Evolutionary conservation across 176 grass and related monocot genomes (phyloP).

Genomic region (Juncus effusus): DNA sequence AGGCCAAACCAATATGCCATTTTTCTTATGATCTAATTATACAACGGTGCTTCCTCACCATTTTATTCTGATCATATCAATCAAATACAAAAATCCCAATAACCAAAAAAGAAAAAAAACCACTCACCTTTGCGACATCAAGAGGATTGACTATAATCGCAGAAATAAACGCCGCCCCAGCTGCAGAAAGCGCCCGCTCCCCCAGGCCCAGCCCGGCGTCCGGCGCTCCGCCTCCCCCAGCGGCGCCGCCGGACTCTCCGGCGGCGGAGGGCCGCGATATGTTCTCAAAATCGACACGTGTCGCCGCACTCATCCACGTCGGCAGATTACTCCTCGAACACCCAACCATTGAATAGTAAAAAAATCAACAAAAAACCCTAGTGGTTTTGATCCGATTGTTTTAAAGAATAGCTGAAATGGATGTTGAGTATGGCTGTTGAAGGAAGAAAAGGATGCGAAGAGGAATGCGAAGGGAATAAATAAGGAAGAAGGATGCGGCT

Average conservation of each 20-base stretch:
- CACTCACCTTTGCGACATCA: slow-evolving; percentile 79
- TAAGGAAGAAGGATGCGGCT: neutral
- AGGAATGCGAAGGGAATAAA: no score
- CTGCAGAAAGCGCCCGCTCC: slow-evolving; percentile 72
- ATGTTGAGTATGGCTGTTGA: neutral
- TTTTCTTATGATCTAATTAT: no score
- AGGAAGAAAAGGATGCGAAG: no score
- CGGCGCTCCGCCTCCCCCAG: neutral
- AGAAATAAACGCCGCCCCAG: slow-evolving; percentile 74
- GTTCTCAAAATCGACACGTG: slow-evolving; percentile 63
- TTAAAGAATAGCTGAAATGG: neutral
- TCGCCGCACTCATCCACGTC: slow-evolving; percentile 68
- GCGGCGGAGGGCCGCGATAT: slow-evolving; percentile 20
- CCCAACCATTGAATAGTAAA: slow-evolving; percentile 36
- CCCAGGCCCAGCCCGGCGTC: slow-evolving; percentile 47
- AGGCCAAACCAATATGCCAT: no score
- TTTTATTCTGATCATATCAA: slow-evolving; percentile 2
- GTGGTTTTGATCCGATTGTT: slow-evolving; percentile 6
- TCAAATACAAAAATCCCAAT: neutral
- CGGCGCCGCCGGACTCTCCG: neutral
- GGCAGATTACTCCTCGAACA: slow-evolving; percentile 57
- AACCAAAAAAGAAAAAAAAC: neutral
- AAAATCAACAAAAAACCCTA: slow-evolving; percentile 9
- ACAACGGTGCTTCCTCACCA: neutral
- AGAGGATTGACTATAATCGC: slow-evolving; percentile 88